A percentile compares a stretch with the other conserved stretches of the same genome.
These are phyloP conservation scores for Aspergillus nidulans DNA, from an alignment of 495 filamentous ascomycete genomes.

Conservation along the genomic window DNA sequence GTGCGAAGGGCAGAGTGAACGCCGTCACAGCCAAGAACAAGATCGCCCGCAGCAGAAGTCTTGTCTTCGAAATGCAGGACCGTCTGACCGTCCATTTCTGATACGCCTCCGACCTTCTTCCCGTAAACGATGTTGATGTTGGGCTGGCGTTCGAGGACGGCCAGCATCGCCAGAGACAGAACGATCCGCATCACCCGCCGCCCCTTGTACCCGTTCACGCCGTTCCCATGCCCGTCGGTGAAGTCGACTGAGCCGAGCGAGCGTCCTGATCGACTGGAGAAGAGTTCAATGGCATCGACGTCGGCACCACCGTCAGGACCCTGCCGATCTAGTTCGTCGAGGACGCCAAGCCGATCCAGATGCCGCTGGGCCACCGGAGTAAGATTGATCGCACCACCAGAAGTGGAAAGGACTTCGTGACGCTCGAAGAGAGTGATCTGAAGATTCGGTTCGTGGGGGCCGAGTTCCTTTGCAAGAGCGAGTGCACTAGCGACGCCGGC, in stretches of 20 bases:
- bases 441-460: conserved; percentile 39
- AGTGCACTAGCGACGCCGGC: conserved; percentile 53
- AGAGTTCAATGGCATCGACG: conserved; percentile 50
- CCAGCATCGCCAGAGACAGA: conserved; percentile 44
- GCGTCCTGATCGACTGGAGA: conserved; percentile 47
- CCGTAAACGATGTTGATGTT: conserved; percentile 38
- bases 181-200: conserved; percentile 46
- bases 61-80: conserved; percentile 49
- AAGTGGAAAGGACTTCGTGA: conserved; percentile 49
- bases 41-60: conserved; percentile 41
- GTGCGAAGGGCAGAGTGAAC: conserved; percentile 56
- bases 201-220: conserved; percentile 42
- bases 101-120: conserved; percentile 34
- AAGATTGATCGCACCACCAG: conserved; percentile 59
- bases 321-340: conserved; percentile 38
- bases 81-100: conserved; percentile 38
- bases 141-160: conserved; percentile 34
- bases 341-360: conserved; percentile 52
- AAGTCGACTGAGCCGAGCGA: conserved; percentile 43
- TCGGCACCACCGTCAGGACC: conserved; percentile 42
- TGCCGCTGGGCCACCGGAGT: conserved; percentile 58
- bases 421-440: conserved; percentile 55
- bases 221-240: conserved; percentile 32
- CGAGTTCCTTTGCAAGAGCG: conserved; percentile 43
- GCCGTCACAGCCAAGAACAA: conserved; percentile 60